phyloP scores from a whole-genome alignment of 2,329 filamentous ascomycete species.

The Pseudocercospora macadamiae region DNA sequence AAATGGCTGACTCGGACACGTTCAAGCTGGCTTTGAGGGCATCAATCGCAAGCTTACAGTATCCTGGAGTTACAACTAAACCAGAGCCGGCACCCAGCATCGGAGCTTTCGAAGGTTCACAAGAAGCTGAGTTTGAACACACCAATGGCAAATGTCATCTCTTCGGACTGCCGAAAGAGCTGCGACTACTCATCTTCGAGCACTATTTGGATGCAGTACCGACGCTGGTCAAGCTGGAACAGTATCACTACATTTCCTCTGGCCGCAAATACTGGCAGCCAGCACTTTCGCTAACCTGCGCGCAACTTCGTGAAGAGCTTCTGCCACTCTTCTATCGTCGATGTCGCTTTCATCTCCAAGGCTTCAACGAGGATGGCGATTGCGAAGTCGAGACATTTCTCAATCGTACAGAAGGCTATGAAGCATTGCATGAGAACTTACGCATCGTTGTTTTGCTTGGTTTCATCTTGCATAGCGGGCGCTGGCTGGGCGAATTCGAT shows the following conservation, averaged over 20 bases:
- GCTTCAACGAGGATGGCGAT: constrained; percentile 19
- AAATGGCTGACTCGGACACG: not conserved
- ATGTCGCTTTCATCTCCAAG: constrained; percentile 19
- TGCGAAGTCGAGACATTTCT: constrained; percentile 17
- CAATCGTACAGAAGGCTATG: constrained; percentile 12
- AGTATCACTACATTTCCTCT: constrained; percentile 14
- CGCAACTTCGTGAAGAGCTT: constrained; percentile 9
- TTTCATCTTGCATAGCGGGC: constrained; percentile 15
- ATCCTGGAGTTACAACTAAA: not conserved
- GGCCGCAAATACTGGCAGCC: constrained; percentile 15
- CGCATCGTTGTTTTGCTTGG: constrained; percentile 18
- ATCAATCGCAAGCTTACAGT: not conserved
- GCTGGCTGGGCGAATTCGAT: constrained; percentile 21
- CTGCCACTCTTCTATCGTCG: constrained; percentile 18
- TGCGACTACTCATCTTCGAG: constrained; percentile 12
- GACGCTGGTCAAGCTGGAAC: constrained; percentile 19
- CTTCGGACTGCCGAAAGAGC: constrained; percentile 13
- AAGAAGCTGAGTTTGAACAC: not conserved
- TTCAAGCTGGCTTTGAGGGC: constrained; percentile 1
- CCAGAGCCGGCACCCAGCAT: not conserved
- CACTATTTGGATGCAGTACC: constrained; percentile 17
- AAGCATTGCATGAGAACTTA: constrained; percentile 18
- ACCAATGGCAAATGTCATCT: not conserved
- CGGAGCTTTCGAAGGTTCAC: too few relatives aligned
- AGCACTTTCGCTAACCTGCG: constrained; percentile 1